Conservation (phyloP, 805 yeast genomes). For the Grigorovia jiainica region DNA sequence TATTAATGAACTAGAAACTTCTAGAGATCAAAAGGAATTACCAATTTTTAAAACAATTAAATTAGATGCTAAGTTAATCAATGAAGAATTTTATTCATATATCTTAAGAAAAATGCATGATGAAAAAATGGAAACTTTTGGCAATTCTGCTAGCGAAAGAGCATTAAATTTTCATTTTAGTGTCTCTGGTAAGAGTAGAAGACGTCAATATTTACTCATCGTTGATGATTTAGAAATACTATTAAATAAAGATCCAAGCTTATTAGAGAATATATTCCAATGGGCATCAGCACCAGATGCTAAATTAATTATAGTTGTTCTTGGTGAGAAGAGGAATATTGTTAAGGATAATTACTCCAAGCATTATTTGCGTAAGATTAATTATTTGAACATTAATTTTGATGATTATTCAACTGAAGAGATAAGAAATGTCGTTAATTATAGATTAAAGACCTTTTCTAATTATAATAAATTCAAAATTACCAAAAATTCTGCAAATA, state of each 20-base stretch:
- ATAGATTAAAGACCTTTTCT: constrained; percentile 47
- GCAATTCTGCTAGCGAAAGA: constrained; percentile 53
- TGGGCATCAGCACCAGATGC: constrained; percentile 86
- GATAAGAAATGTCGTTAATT: constrained; percentile 59
- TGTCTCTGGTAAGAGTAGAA: constrained; percentile 24
- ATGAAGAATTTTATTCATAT: constrained; percentile 65
- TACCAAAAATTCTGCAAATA: constrained; percentile 15
- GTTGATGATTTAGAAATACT: constrained; percentile 90
- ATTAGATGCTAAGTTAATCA: constrained; percentile 78
- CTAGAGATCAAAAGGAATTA: constrained; percentile 30
- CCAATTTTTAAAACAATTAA: constrained; percentile 62
- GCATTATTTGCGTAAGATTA: constrained; percentile 80
- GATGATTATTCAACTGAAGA: constrained; percentile 78
- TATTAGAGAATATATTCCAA: constrained; percentile 90
- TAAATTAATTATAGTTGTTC: constrained; percentile 75
- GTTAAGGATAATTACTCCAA: constrained; percentile 84
- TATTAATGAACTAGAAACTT: constrained; percentile 50
- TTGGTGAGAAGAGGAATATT: constrained; percentile 92
- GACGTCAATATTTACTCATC: constrained; percentile 52
- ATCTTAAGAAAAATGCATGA: constrained; percentile 70
- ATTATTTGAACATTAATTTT: constrained; percentile 73
- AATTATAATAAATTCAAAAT: constrained; percentile 19
- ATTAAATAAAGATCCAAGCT: constrained; percentile 62
- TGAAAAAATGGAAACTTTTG: constrained; percentile 31
- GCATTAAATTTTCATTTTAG: constrained; percentile 62